Evolutionary conservation across 768 basidiomycete species (phyloP).

Genomic region (Leccinum imitatum): DNA sequence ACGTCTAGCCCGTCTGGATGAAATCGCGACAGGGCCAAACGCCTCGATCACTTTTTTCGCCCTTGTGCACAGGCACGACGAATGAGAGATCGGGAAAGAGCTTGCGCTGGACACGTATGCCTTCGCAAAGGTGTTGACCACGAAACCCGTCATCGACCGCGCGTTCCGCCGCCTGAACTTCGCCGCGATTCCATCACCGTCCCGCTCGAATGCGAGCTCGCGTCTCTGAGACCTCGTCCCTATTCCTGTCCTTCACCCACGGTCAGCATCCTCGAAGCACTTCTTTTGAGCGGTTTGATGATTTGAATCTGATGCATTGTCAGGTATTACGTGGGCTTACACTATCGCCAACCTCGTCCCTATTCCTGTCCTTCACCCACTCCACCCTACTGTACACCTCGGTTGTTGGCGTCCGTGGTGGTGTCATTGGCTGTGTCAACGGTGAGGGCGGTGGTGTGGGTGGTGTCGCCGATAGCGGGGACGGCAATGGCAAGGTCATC

Average conservation of each 20-base stretch:
- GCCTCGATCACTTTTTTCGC: constrained; percentile 53
- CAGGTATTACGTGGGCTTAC: constrained; percentile 85
- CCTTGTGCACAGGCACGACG: too few relatives aligned
- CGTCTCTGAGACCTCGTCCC: constrained; percentile 14
- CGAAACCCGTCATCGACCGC: too few relatives aligned
- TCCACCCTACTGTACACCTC: too few relatives aligned
- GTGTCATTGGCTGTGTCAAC: too few relatives aligned
- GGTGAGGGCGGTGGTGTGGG: too few relatives aligned
- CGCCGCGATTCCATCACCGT: constrained; percentile 4
- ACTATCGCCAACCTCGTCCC: constrained; percentile 53
- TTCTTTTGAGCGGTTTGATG: neutral
- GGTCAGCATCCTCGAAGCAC: constrained; percentile 39
- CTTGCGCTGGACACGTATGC: too few relatives aligned
- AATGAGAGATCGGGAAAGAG: too few relatives aligned
- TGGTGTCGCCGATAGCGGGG: too few relatives aligned
- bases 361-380: too few relatives aligned
- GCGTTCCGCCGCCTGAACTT: constrained; percentile 1
- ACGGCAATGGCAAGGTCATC: too few relatives aligned
- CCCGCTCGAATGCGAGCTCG: constrained; percentile 16
- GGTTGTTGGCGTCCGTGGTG: too few relatives aligned
- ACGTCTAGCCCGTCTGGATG: constrained; percentile 90
- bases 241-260: constrained; percentile 17
- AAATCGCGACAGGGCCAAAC: constrained; percentile 64
- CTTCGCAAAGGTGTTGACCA: too few relatives aligned
- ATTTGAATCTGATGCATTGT: neutral